A percentile compares a stretch with the other conserved stretches of the same genome.
These are phyloP conservation scores for Phialocephala subalpina DNA, from an alignment of 2,329 filamentous ascomycete genomes.

Conservation along the genomic window DNA sequence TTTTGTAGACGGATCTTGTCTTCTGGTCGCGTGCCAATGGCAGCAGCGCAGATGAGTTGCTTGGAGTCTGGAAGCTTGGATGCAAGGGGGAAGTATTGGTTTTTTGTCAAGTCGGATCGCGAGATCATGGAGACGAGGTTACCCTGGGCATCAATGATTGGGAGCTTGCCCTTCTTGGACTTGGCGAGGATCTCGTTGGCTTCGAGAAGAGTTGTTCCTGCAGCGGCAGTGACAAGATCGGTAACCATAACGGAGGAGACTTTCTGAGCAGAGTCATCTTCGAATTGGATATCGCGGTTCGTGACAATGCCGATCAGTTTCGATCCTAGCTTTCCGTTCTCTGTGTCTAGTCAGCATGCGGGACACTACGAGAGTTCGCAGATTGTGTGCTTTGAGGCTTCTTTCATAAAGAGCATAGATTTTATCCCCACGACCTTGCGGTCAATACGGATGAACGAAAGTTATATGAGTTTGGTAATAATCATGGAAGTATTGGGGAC, in stretches of 20 bases:
- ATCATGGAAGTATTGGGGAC: constrained; percentile 67
- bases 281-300: constrained; percentile 97
- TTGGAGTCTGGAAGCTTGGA: constrained; percentile 97
- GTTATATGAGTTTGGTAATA: constrained; percentile 87
- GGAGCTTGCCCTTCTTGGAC: constrained; percentile 98
- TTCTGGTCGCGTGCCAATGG: constrained; percentile 93
- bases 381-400: constrained; percentile 25
- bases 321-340: constrained; percentile 90
- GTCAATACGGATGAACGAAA: constrained; percentile 99
- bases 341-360: constrained; percentile 61
- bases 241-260: constrained; percentile 95
- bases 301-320: constrained; percentile 98
- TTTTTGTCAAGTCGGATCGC: constrained; percentile 97
- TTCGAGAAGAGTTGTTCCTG: constrained; percentile 84
- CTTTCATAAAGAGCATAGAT: constrained; percentile 56
- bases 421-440: constrained; percentile 85
- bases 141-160: constrained; percentile 83
- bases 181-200: constrained; percentile 92
- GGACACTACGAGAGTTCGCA: constrained; percentile 14
- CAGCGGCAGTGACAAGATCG: constrained; percentile 86
- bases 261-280: constrained; percentile 74
- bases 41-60: constrained; percentile 94
- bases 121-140: constrained; percentile 94
- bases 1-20: constrained; percentile 87
- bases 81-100: constrained; percentile 93